Conservation (phyloP, 768 basidiomycete genomes). For the Kwoniella sp. region DNA sequence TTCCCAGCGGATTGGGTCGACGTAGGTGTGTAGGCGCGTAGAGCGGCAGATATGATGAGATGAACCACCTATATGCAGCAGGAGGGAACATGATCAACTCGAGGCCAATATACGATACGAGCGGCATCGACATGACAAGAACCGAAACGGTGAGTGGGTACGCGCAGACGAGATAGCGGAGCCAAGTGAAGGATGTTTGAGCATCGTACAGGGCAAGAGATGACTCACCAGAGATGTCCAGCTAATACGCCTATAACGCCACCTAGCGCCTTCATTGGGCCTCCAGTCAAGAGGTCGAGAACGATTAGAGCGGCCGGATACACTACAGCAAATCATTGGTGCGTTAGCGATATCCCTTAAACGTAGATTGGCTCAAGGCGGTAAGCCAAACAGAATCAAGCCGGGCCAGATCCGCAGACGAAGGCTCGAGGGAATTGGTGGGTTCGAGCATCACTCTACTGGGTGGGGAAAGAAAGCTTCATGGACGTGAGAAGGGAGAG, state of each 20-base stretch:
- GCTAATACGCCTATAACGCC: conserved; percentile 50
- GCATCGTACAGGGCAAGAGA: neutral
- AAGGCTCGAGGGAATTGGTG: no score
- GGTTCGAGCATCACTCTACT: neutral
- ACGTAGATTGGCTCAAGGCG: no score
- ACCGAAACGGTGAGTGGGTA: no score
- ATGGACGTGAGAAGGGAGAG: no score
- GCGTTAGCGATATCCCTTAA: neutral
- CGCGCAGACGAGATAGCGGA: no score
- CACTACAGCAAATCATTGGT: conserved; percentile 27
- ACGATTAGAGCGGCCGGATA: conserved; percentile 51
- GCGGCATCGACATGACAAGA: no score
- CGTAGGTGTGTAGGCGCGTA: conserved; percentile 45
- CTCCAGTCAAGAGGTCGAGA: conserved; percentile 51
- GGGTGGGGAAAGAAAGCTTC: no score
- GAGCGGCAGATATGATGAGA: conserved; percentile 47
- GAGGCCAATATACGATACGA: no score
- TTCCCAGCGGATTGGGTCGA: conserved; percentile 43
- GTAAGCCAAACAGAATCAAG: no score
- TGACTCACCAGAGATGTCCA: conserved; percentile 50
- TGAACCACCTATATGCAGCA: conserved; percentile 51
- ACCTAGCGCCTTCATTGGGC: conserved; percentile 46
- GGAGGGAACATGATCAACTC: neutral
- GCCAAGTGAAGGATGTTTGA: neutral
- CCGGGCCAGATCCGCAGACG: no score